Percentiles rank a stretch among this genome's conserved stretches.
Evolutionary conservation across 495 filamentous ascomycete species (phyloP).

Genomic region (Xylaria castorea): DNA sequence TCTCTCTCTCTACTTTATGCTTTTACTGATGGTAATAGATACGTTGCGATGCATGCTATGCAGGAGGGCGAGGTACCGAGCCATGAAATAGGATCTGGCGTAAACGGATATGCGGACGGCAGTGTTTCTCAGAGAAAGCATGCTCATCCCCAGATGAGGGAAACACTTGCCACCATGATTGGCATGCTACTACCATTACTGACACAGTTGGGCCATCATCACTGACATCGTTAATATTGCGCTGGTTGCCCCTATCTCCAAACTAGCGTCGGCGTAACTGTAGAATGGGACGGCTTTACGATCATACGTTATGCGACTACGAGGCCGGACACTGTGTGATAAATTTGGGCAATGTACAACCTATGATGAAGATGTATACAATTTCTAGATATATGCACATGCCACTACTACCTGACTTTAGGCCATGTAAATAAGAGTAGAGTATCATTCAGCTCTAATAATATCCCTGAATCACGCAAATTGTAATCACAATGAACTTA

Average conservation of each 20-base stretch:
- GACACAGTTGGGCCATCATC: constrained; percentile 89
- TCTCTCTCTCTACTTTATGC: neutral
- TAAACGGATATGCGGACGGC: constrained; percentile 74
- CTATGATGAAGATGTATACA: constrained; percentile 19
- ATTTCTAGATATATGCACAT: neutral
- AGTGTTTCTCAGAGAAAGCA: constrained; percentile 55
- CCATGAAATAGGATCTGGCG: constrained; percentile 57
- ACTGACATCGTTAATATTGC: constrained; percentile 51
- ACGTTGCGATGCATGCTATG: constrained; percentile 99
- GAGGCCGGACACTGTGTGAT: neutral
- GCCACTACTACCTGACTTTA: neutral
- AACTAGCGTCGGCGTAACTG: constrained; percentile 25
- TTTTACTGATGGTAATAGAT: constrained; percentile 60
- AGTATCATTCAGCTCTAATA: neutral
- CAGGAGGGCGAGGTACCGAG: constrained; percentile 70
- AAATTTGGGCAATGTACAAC: constrained; percentile 10
- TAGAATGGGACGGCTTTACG: constrained; percentile 32
- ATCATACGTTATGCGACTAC: constrained; percentile 26
- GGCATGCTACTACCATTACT: constrained; percentile 92
- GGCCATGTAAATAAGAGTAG: constrained; percentile 12
- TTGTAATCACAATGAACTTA: neutral
- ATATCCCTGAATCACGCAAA: neutral
- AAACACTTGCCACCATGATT: constrained; percentile 76
- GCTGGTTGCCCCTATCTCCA: constrained; percentile 20
- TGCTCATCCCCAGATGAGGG: constrained; percentile 60